These are phyloP conservation scores for Tuber calosporum DNA, from an alignment of 495 filamentous ascomycete genomes.

Conservation along the genomic window DNA sequence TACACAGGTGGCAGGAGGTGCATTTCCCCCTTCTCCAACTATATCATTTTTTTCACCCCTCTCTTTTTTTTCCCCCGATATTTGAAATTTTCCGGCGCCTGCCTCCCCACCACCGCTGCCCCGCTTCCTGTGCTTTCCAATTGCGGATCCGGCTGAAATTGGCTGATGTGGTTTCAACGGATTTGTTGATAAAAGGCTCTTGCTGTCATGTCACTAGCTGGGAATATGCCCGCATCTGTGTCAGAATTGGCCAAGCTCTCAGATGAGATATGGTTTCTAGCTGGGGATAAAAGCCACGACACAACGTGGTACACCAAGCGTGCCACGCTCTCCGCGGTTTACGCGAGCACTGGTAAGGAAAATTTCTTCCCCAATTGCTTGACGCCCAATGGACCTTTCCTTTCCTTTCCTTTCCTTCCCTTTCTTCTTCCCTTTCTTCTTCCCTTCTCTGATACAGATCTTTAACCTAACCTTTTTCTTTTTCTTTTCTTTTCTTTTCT, in stretches of 20 bases:
- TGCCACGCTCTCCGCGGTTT: conserved; percentile 66
- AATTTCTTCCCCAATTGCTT: conserved; percentile 2
- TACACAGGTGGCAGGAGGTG: conserved; percentile 78
- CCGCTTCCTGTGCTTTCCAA: not conserved
- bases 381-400: not conserved
- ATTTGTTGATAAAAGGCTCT: conserved; percentile 56
- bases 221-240: conserved; percentile 67
- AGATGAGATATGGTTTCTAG: conserved; percentile 80
- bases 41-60: not conserved
- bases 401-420: not conserved
- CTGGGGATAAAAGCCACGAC: conserved; percentile 76
- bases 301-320: conserved; percentile 87
- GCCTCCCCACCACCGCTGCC: not conserved
- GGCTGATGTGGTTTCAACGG: conserved; percentile 9
- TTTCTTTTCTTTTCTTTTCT: conserved; percentile 7
- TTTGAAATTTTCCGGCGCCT: not conserved
- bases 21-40: conserved; percentile 30
- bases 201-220: conserved; percentile 74
- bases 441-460: not conserved
- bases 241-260: conserved; percentile 69
- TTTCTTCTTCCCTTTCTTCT: not conserved
- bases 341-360: conserved; percentile 56
- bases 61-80: not conserved
- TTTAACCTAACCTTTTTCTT: not conserved
- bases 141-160: conserved; percentile 2